phyloP scores from a whole-genome alignment of 75 land plant genomes.

The Sequoiadendron giganteum region DNA sequence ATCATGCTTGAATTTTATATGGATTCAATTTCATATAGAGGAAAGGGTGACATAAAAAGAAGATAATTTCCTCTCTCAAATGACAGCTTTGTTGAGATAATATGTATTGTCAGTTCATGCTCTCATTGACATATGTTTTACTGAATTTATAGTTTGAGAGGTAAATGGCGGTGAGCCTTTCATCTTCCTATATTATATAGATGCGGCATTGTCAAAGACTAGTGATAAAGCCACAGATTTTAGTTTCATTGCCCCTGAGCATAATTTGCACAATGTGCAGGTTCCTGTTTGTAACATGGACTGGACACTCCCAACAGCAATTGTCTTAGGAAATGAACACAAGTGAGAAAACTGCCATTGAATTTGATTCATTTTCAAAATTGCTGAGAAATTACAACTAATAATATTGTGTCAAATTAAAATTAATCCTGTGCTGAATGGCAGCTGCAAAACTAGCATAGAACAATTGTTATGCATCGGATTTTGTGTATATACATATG shows the following conservation, averaged over 20 bases:
- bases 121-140: not conserved
- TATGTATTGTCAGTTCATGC: not conserved
- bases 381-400: not conserved
- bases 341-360: slow-evolving; percentile 36
- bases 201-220: not conserved
- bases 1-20: not conserved
- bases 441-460: not conserved
- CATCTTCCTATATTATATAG: not conserved
- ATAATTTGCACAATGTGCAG: slow-evolving; percentile 22
- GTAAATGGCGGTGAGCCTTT: not conserved
- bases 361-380: not conserved
- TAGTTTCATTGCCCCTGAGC: not conserved
- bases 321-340: slow-evolving; percentile 90
- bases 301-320: slow-evolving; percentile 93
- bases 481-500: not conserved
- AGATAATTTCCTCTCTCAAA: not conserved
- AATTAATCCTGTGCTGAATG: not conserved
- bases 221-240: not conserved
- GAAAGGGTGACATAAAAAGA: not conserved
- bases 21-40: not conserved
- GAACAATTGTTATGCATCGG: not conserved
- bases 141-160: slow-evolving; percentile 4
- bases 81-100: not conserved
- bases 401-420: not conserved
- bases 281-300: slow-evolving; percentile 82